A percentile compares a stretch with the other conserved stretches of the same genome.
Evolutionary conservation across 192 early-diverging fungal species (phyloP).

Genomic region (Linnemannia elongata): DNA sequence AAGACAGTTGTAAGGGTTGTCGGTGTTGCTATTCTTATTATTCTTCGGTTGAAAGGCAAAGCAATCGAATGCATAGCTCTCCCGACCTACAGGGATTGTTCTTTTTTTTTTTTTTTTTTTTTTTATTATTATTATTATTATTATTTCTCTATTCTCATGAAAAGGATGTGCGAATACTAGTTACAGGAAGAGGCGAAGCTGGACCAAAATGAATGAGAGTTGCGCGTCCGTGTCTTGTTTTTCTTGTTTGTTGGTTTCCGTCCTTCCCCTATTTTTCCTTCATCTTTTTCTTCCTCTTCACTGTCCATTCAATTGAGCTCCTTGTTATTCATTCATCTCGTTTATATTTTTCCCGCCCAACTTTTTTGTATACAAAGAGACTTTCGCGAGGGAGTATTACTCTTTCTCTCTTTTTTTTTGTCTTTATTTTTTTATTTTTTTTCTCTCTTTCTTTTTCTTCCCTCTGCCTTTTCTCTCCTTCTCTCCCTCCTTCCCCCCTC

Average conservation of each 20-base stretch:
- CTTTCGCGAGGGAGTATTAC: neutral
- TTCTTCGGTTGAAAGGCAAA: neutral
- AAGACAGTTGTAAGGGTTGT: neutral
- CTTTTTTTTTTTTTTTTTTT: too few relatives aligned
- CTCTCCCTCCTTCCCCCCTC: neutral
- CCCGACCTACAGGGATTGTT: neutral
- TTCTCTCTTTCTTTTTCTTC: neutral
- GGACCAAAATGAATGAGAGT: neutral
- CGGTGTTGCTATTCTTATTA: neutral
- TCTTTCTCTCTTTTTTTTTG: neutral
- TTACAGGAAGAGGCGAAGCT: neutral
- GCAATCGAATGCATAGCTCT: neutral
- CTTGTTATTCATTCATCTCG: neutral
- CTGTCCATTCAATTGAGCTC: neutral
- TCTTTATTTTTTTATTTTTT: neutral
- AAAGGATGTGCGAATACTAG: neutral
- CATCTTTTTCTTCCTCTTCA: neutral
- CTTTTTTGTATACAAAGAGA: neutral
- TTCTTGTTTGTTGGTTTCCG: neutral
- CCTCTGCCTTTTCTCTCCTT: neutral
- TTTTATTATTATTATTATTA: too few relatives aligned
- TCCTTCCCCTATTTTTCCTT: neutral
- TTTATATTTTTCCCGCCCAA: neutral
- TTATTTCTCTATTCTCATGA: constrained; percentile 3
- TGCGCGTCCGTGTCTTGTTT: neutral